Conservation (phyloP, 257 asterid genomes). For the Ajuga chamaepitys region DNA sequence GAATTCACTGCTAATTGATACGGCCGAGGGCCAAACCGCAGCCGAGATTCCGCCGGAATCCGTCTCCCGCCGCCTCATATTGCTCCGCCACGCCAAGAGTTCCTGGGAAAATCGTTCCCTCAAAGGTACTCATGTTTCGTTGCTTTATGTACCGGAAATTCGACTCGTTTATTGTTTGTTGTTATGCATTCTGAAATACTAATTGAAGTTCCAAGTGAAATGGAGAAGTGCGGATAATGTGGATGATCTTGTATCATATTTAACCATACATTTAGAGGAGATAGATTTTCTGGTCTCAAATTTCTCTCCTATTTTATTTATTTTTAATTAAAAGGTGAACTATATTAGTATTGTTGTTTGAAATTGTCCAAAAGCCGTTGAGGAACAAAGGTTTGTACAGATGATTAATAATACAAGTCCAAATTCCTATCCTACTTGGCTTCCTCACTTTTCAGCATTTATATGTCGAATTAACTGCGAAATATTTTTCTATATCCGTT, state of each 20-base stretch:
- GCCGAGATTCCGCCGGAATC: conserved; percentile 29
- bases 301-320: not conserved
- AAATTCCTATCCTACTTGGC: not conserved
- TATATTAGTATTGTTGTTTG: too few relatives aligned
- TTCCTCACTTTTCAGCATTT: not conserved
- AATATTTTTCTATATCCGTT: not conserved
- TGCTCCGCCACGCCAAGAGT: conserved; percentile 80
- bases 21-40: conserved; percentile 32
- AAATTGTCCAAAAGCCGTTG: too few relatives aligned
- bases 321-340: too few relatives aligned
- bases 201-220: not conserved
- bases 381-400: too few relatives aligned
- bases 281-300: not conserved
- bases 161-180: not conserved
- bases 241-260: not conserved
- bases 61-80: conserved; percentile 60
- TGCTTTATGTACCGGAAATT: not conserved
- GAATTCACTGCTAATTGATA: conserved; percentile 34
- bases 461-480: not conserved
- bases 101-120: conserved; percentile 58
- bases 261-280: not conserved
- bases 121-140: conserved; percentile 34
- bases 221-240: not conserved
- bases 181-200: not conserved
- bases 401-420: too few relatives aligned